These are phyloP conservation scores for Arthrobotrys sphaeroides DNA, from an alignment of 2,329 filamentous ascomycete genomes.

Conservation along the genomic window DNA sequence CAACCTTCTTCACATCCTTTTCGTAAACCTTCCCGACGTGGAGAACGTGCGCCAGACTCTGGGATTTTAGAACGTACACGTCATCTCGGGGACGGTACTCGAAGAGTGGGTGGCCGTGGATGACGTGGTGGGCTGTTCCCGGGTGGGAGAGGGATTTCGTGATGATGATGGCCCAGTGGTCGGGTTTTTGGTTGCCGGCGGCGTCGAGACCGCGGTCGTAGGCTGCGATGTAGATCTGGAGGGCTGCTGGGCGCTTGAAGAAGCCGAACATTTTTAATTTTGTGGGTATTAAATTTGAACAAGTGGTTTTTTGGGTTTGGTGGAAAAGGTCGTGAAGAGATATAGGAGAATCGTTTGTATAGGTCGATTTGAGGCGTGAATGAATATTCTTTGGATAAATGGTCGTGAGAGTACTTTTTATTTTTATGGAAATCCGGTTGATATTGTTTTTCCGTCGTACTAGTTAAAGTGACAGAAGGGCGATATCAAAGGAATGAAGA, in stretches of 20 bases:
- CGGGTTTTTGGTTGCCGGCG: conserved; percentile 42
- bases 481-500: conserved; percentile 12
- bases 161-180: conserved; percentile 53
- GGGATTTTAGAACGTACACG: conserved; percentile 50
- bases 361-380: not conserved
- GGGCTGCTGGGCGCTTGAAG: conserved; percentile 38
- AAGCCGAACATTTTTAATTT: conserved; percentile 45
- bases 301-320: not conserved
- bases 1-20: conserved; percentile 39
- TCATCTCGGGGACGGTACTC: conserved; percentile 49
- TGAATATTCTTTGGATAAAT: not conserved
- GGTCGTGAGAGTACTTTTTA: conserved; percentile 6
- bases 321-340: not conserved
- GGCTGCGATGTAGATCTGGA: conserved; percentile 50
- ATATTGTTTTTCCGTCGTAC: conserved; percentile 37
- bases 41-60: conserved; percentile 43
- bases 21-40: conserved; percentile 47
- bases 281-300: not conserved
- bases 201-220: conserved; percentile 49
- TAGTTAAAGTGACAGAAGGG: conserved; percentile 54
- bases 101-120: conserved; percentile 52
- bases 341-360: conserved; percentile 11
- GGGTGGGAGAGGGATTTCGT: conserved; percentile 48
- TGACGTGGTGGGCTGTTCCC: conserved; percentile 51
- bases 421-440: not conserved